These are phyloP conservation scores for Chalciporus pseudorubinellus DNA, from an alignment of 768 basidiomycete species.

Conservation along the genomic window DNA sequence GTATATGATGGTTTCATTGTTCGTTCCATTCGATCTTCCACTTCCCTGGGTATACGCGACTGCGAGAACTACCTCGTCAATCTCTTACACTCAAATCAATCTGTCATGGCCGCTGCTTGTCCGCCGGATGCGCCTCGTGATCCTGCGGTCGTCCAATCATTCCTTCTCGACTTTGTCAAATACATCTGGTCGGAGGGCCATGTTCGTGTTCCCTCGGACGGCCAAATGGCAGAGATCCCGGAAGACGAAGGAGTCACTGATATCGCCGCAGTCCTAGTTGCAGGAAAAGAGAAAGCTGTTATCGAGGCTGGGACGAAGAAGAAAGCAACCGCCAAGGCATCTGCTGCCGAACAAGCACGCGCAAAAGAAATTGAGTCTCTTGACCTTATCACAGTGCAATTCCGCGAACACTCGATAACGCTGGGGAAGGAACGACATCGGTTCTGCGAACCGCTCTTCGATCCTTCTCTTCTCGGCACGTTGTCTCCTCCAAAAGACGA, in stretches of 20 bases:
- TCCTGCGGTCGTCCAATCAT: slow-evolving; percentile 45
- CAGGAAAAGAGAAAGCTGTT: slow-evolving; percentile 87
- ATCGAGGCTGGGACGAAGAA: slow-evolving; percentile 85
- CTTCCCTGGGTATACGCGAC: slow-evolving; percentile 64
- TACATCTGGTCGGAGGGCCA: slow-evolving; percentile 63
- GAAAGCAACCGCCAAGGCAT: slow-evolving; percentile 65
- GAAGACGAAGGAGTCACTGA: slow-evolving; percentile 89
- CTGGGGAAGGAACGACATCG: slow-evolving; percentile 87
- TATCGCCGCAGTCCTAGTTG: slow-evolving; percentile 85
- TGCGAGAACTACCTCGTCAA: slow-evolving; percentile 77
- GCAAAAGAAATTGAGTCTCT: slow-evolving; percentile 80
- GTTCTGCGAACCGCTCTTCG: slow-evolving; percentile 88
- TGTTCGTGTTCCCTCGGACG: slow-evolving; percentile 71
- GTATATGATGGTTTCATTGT: slow-evolving; percentile 71
- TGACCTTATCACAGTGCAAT: slow-evolving; percentile 76
- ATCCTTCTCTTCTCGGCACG: slow-evolving; percentile 55
- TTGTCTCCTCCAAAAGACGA: slow-evolving; percentile 28
- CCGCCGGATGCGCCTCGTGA: slow-evolving; percentile 49
- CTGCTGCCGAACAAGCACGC: slow-evolving; percentile 77
- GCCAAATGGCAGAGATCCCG: slow-evolving; percentile 55
- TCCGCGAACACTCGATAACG: slow-evolving; percentile 66
- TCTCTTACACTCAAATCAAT: slow-evolving; percentile 66
- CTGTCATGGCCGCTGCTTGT: slow-evolving; percentile 56
- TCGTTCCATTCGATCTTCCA: slow-evolving; percentile 50
- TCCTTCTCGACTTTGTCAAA: slow-evolving; percentile 61